Base-by-base conservation (phyloP, 768 basidiomycete genomes). In the Boletus sp. region DNA sequence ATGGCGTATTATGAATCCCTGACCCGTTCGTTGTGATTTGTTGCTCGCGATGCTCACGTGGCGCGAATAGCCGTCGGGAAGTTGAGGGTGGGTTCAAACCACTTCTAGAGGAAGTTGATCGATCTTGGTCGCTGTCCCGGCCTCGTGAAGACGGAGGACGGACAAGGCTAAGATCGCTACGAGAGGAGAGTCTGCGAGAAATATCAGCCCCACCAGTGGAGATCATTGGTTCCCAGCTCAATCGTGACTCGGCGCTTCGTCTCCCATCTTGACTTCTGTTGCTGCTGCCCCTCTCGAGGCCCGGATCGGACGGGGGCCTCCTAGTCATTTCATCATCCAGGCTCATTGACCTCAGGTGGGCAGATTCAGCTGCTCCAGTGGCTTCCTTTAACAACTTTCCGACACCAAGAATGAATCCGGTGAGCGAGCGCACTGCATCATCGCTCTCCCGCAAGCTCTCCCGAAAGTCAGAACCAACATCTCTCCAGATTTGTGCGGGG, bases 381-480 rank as follows among this genome's bases (percentile, higher is more conserved):
- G 77, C 68, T 49, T 91, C 90, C 55, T 83, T 78, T 54, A 91
- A 67, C 11, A 87, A 76, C 67, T 81, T 82, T 32, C 91, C 89
- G 7, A 87, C 77, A 32, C 87, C 85, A n/a, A 92, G 72, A 59
- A 93, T 69, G 54, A 93, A 82, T 39, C 83, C 84, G 8, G 90
- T 93, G 67, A 89, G 74, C 7, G 82, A 83, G 51, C 91, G 74
- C 4, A 92, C 85, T 43, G 91, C 74, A 66, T 93, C 90, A 65
- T 93, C 91, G 56, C 87, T 87, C 51, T 83, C 79, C 62, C 85
- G 76, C 59, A 88, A 58, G 48, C 82, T 79, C 49, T 93, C 90
- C 35, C 89, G 72, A 61, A 83, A 88, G 58, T 93, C 90, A 9
- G 78, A 78, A 1, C 87, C 86, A 6, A 91, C 79, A 44, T 76